Evolutionary conservation across 441 rosid species (phyloP), one percentile per base, ranked within the genome.

Genomic region (Capsella rubella): DNA sequence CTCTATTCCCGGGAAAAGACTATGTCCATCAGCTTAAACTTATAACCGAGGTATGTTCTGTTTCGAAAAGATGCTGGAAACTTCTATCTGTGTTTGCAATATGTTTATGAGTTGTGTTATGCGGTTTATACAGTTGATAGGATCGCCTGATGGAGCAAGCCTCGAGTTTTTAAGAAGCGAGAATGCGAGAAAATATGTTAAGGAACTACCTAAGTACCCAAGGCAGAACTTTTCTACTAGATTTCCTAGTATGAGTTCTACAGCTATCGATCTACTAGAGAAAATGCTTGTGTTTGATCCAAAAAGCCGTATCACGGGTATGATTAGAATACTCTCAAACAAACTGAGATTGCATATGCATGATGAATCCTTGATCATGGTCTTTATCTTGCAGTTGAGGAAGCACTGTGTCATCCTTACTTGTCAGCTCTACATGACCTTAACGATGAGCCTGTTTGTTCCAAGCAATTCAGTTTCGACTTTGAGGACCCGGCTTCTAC

Each of bases 211-310:
- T 1, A 87, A 79, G 66, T 87, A 78, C 76, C 81, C 83, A 16
- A 87, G 87, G 76, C 92, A 87, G 63, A 82, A 82, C 64, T 83
- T 90, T 72, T 63, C 91, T 8, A 65, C 78, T 67, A 83, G 83
- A 46, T 90, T 88, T 64, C 91, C 93, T 7, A 80, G 67, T 52
- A 83, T 78, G 81, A 83, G 77, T 27, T 51, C 85, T 12, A 82
- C 63, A 25, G 91, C 96, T 47, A 76, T 77, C 8, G 96, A 90
- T 81, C 83, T 90, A 32, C 81, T 87, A 10, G 95, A 89, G 81
- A 89, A 84, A 77, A 87, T 89, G 94, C 89, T 89, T 0, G 87
- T 89, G 34, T 89, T 90, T 52, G 96, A 90, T 79, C 96, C 93
- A 52, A 75, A 42, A 62, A 90, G 83, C 76, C 96, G 96, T 14